Conservation (phyloP, 148 eudicot species). For the Cornus suecica region DNA sequence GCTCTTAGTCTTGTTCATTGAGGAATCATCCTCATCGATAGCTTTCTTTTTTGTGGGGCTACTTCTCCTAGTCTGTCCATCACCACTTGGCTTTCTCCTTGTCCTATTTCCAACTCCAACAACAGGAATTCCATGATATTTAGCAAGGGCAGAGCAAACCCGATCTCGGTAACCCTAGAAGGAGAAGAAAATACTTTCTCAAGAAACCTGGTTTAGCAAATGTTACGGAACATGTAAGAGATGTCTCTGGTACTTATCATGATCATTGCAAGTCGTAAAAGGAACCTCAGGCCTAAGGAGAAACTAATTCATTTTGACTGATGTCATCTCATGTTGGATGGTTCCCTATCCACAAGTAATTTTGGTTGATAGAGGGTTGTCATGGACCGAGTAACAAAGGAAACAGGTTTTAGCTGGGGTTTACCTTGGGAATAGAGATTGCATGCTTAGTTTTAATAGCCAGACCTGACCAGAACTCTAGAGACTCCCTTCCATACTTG, state of each 20-base stretch:
- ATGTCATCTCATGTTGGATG: background rate
- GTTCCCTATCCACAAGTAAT: background rate
- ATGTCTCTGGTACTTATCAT: background rate
- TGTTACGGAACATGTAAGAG: background rate
- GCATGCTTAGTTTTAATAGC: too few species aligned
- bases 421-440: too few species aligned
- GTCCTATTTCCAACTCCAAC: slow-evolving; percentile 53
- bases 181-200: background rate
- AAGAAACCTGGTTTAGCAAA: slow-evolving; percentile 3
- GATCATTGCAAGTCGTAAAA: background rate
- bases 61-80: slow-evolving; percentile 25
- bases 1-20: slow-evolving; percentile 18
- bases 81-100: slow-evolving; percentile 42
- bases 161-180: slow-evolving; percentile 66
- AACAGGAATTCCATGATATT: slow-evolving; percentile 54
- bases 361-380: background rate
- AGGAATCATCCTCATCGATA: slow-evolving; percentile 9
- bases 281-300: background rate
- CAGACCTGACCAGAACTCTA: too few species aligned
- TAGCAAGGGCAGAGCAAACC: slow-evolving; percentile 59
- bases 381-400: too few species aligned
- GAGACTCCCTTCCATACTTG: too few species aligned
- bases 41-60: slow-evolving; percentile 36
- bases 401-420: background rate
- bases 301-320: background rate